Percentiles rank a stretch among this genome's conserved stretches.
These are phyloP conservation scores for Chaetoscypha palmicola DNA, from an alignment of 2,329 filamentous ascomycete species.

Conservation along the genomic window DNA sequence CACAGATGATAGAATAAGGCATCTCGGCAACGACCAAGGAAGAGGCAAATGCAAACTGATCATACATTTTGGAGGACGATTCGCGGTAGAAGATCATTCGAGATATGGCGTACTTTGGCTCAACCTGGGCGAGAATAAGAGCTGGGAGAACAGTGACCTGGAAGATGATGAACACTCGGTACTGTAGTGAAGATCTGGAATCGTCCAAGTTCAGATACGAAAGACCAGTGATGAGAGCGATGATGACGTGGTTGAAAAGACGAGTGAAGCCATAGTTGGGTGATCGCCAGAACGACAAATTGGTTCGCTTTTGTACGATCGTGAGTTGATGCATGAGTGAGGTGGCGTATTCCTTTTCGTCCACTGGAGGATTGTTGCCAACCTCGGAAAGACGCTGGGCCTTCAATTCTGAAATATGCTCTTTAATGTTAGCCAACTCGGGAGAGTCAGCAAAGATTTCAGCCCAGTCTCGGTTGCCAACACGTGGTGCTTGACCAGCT, in stretches of 20 bases:
- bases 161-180: constrained; percentile 86
- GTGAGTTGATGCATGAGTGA: constrained; percentile 73
- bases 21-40: constrained; percentile 78
- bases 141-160: constrained; percentile 79
- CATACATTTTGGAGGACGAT: constrained; percentile 80
- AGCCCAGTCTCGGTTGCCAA: constrained; percentile 57
- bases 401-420: constrained; percentile 50
- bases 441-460: constrained; percentile 54
- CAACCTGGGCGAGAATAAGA: constrained; percentile 75
- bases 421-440: constrained; percentile 48
- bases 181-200: constrained; percentile 70
- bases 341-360: constrained; percentile 74
- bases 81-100: constrained; percentile 82
- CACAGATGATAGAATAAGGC: constrained; percentile 75
- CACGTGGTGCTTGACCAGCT: constrained; percentile 52
- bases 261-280: constrained; percentile 87
- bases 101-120: constrained; percentile 75
- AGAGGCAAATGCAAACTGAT: constrained; percentile 67
- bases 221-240: constrained; percentile 71
- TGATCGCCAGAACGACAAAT: constrained; percentile 75
- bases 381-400: constrained; percentile 41
- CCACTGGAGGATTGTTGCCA: constrained; percentile 29
- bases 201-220: constrained; percentile 73
- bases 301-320: constrained; percentile 64
- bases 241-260: constrained; percentile 75